Percentiles rank a stretch among this genome's conserved stretches.
phyloP scores from a whole-genome alignment of 2,329 filamentous ascomycete species.

The Xylariaceae sp. region DNA sequence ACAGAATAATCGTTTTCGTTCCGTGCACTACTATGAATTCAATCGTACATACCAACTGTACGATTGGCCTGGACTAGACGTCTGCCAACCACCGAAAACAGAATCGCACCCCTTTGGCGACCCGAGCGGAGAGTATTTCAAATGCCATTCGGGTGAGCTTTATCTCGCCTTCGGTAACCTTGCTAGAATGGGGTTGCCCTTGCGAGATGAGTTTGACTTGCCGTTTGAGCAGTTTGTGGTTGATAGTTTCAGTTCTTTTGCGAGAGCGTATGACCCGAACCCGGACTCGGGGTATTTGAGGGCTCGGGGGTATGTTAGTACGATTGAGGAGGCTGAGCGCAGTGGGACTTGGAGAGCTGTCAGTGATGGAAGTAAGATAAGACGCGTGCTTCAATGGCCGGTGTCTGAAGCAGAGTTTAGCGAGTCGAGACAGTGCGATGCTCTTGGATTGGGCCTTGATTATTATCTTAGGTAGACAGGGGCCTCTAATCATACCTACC shows the following conservation, averaged over 20 bases:
- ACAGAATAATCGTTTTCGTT: slow-evolving; percentile 42
- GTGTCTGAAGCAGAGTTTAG: slow-evolving; percentile 39
- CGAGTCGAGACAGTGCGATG: slow-evolving; percentile 50
- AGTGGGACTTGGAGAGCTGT: slow-evolving; percentile 37
- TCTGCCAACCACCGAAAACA: slow-evolving; percentile 43
- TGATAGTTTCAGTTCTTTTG: slow-evolving; percentile 53
- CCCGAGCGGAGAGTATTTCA: slow-evolving; percentile 41
- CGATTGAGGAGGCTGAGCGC: slow-evolving; percentile 21
- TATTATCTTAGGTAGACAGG: slow-evolving; percentile 32
- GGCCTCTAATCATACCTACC: no score
- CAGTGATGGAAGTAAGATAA: slow-evolving; percentile 37
- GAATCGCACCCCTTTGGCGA: slow-evolving; percentile 28
- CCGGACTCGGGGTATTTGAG: slow-evolving; percentile 42
- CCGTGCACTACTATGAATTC: slow-evolving; percentile 59
- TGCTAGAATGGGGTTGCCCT: slow-evolving; percentile 37
- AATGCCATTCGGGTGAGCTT: slow-evolving; percentile 56
- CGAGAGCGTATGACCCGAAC: slow-evolving; percentile 50
- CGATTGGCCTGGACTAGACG: slow-evolving; percentile 52
- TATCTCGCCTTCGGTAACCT: slow-evolving; percentile 54
- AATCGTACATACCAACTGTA: slow-evolving; percentile 53
- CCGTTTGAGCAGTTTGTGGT: slow-evolving; percentile 38
- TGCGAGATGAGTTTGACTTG: slow-evolving; percentile 45
- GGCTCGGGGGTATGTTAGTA: slow-evolving; percentile 39
- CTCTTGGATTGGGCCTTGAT: slow-evolving; percentile 42
- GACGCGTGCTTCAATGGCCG: slow-evolving; percentile 47